A percentile compares a stretch with the other conserved stretches of the same genome.
Evolutionary conservation across 306 rosid genomes (phyloP).

Genomic region (Quercus engelmannii): DNA sequence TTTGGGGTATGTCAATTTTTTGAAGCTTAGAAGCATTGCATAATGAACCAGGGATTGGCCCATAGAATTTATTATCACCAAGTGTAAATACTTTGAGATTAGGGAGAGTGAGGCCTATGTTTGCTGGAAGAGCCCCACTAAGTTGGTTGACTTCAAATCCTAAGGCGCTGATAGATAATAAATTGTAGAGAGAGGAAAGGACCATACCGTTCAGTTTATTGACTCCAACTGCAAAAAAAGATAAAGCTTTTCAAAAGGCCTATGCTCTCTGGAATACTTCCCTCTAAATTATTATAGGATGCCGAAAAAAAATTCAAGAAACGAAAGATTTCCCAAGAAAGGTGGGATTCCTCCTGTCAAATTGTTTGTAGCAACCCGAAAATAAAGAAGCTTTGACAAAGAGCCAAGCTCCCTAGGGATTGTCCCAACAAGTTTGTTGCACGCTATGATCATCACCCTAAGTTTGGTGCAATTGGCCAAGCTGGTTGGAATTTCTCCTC

Average conservation of each 20-base stretch:
- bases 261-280: slow-evolving; percentile 6
- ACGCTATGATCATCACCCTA: neutral
- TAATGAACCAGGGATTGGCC: neutral
- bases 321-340: slow-evolving; percentile 13
- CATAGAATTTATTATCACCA: neutral
- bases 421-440: neutral
- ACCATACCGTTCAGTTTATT: no score
- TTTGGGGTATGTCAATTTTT: neutral
- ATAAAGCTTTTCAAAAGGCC: no score
- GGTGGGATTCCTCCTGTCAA: slow-evolving; percentile 11
- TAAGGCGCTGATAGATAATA: no score
- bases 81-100: neutral
- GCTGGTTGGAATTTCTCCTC: slow-evolving; percentile 31
- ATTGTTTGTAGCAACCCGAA: neutral
- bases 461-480: neutral
- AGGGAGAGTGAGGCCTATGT: neutral
- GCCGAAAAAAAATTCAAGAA: fast-evolving
- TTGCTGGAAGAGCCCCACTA: slow-evolving; percentile 11
- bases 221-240: no score
- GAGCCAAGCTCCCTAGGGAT: slow-evolving; percentile 7
- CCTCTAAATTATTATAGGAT: neutral
- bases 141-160: no score
- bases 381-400: neutral
- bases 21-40: neutral
- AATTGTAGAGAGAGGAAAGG: no score